Evolutionary conservation across 78 protist genomes (phyloP).

Genomic region (Anaeramoeba ignava): DNA sequence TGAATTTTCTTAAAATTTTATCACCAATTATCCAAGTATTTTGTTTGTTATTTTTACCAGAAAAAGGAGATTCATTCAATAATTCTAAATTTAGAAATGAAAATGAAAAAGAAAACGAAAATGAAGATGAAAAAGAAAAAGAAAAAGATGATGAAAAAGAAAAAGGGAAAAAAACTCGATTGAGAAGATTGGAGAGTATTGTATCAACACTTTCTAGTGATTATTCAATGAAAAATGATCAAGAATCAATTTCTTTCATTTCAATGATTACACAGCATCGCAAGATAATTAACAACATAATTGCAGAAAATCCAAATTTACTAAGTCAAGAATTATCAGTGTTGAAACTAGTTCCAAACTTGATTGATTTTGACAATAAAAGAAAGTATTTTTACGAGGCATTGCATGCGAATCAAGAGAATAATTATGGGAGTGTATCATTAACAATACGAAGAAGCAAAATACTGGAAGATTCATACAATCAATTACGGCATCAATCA

Average conservation of each 20-base stretch:
- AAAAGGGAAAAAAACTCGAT: too few species aligned
- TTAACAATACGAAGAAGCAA: constrained; percentile 40
- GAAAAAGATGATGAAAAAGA: too few species aligned
- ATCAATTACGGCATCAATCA: constrained; percentile 44
- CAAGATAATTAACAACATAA: constrained; percentile 34
- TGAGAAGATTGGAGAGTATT: too few species aligned
- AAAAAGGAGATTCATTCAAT: too few species aligned
- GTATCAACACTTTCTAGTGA: too few species aligned
- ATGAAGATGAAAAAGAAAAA: too few species aligned
- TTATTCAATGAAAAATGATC: not conserved
- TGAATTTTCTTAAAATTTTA: too few species aligned
- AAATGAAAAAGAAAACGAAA: too few species aligned
- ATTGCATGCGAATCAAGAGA: constrained; percentile 35
- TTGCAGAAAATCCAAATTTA: constrained; percentile 35
- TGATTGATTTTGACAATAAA: constrained; percentile 63
- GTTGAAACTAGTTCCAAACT: constrained; percentile 24
- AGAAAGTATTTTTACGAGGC: constrained; percentile 35
- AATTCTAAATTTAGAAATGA: too few species aligned
- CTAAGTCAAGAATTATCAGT: constrained; percentile 22
- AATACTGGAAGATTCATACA: constrained; percentile 46
- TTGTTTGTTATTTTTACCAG: too few species aligned
- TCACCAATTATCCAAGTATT: too few species aligned
- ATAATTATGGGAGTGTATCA: constrained; percentile 30
- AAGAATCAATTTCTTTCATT: not conserved
- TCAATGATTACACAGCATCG: constrained; percentile 40